These are phyloP conservation scores for Geotrichum europaeum DNA, from an alignment of 1,139 yeast genomes.

Conservation along the genomic window DNA sequence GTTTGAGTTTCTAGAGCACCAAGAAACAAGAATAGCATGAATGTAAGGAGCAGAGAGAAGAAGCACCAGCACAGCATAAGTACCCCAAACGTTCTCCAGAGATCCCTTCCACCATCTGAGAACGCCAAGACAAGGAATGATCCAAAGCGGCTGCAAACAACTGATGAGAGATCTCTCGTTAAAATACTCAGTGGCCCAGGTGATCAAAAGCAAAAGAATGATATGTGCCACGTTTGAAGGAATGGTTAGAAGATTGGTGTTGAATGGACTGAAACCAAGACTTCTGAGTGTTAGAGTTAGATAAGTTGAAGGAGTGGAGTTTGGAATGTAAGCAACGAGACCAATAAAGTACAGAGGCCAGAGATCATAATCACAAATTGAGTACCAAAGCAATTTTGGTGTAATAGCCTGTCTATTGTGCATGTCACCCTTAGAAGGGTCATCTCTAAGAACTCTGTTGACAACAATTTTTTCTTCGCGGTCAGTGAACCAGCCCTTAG, in stretches of 20 bases:
- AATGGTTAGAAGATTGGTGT: slow-evolving; percentile 50
- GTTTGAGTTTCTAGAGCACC: slow-evolving; percentile 58
- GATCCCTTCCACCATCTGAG: slow-evolving; percentile 50
- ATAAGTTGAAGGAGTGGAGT: slow-evolving; percentile 41
- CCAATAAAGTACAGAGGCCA: slow-evolving; percentile 56
- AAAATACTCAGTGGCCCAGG: slow-evolving; percentile 41
- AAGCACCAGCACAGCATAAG: slow-evolving; percentile 46
- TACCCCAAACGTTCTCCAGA: slow-evolving; percentile 45
- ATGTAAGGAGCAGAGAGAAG: slow-evolving; percentile 45
- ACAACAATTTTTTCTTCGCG: slow-evolving; percentile 55
- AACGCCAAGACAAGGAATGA: slow-evolving; percentile 38
- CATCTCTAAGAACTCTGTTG: slow-evolving; percentile 56
- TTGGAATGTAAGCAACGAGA: slow-evolving; percentile 40
- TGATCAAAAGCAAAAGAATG: slow-evolving; percentile 37
- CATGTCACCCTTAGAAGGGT: slow-evolving; percentile 64
- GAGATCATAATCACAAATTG: slow-evolving; percentile 48
- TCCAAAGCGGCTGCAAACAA: slow-evolving; percentile 36
- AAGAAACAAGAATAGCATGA: slow-evolving; percentile 51
- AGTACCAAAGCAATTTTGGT: slow-evolving; percentile 37
- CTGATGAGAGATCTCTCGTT: slow-evolving; percentile 37
- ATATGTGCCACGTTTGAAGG: slow-evolving; percentile 43
- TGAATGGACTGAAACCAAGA: slow-evolving; percentile 52
- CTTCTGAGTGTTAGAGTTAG: slow-evolving; percentile 47
- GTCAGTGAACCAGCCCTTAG: slow-evolving; percentile 55
- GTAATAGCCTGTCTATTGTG: slow-evolving; percentile 54